Percentiles rank a stretch among this genome's conserved stretches.
phyloP scores from a whole-genome alignment of 805 yeast species.

The Candida arabinofermentans region DNA sequence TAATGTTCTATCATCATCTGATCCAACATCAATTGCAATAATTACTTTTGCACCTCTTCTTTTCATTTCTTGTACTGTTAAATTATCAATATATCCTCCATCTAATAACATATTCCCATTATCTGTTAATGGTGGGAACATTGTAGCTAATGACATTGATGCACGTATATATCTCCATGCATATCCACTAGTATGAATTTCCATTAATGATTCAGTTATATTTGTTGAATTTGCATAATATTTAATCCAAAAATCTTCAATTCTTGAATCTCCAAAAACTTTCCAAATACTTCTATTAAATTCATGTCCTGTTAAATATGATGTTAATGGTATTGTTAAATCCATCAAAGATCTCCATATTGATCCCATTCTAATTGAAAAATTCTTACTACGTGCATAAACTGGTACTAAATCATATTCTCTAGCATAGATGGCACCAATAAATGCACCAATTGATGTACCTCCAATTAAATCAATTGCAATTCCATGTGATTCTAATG shows the following conservation, averaged over 20 bases:
- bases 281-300: conserved; percentile 98
- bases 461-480: conserved; percentile 96
- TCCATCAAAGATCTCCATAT: conserved; percentile 83
- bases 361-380: conserved; percentile 76
- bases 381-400: conserved; percentile 84
- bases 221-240: conserved; percentile 91
- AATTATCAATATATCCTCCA: conserved; percentile 93
- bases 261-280: conserved; percentile 83
- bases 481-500: conserved; percentile 85
- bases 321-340: conserved; percentile 87
- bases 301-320: conserved; percentile 96
- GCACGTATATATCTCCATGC: conserved; percentile 96
- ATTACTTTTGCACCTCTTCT: conserved; percentile 80
- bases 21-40: conserved; percentile 94
- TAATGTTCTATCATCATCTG: conserved; percentile 87
- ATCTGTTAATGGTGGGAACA: conserved; percentile 83
- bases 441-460: conserved; percentile 92
- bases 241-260: conserved; percentile 94
- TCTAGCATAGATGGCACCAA: conserved; percentile 91
- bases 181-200: conserved; percentile 85
- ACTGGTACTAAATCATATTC: conserved; percentile 90
- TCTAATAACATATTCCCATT: conserved; percentile 91
- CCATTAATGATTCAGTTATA: conserved; percentile 93
- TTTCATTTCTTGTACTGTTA: conserved; percentile 91
- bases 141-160: conserved; percentile 93